A percentile compares a stretch with the other conserved stretches of the same genome.
Evolutionary conservation across 116 monocot species (phyloP).

Genomic region (Posidonia oceanica): DNA sequence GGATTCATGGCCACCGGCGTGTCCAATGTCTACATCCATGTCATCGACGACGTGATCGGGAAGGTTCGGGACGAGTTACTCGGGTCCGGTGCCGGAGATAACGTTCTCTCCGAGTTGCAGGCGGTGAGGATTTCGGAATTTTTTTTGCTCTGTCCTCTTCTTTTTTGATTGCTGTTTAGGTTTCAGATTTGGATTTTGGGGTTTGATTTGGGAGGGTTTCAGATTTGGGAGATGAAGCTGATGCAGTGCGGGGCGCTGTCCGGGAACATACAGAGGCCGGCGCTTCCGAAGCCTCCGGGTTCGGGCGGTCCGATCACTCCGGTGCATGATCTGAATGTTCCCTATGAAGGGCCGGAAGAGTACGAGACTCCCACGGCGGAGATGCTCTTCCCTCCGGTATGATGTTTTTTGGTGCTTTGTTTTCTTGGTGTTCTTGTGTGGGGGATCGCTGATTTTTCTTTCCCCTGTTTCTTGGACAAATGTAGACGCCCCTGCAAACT

Average conservation of each 20-base stretch:
- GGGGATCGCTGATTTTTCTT: not conserved
- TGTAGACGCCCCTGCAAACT: conserved; percentile 57
- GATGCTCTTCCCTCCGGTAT: conserved; percentile 97
- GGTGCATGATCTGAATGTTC: conserved; percentile 92
- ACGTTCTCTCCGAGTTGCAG: conserved; percentile 51
- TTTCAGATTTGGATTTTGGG: not conserved
- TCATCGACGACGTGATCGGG: conserved; percentile 67
- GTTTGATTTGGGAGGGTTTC: conserved; percentile 6
- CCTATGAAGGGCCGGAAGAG: conserved; percentile 88
- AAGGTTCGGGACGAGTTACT: conserved; percentile 73
- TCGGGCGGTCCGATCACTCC: conserved; percentile 24
- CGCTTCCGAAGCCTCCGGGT: conserved; percentile 24
- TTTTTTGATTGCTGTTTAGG: not conserved
- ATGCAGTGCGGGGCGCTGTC: conserved; percentile 64
- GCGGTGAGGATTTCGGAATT: conserved; percentile 26
- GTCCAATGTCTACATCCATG: conserved; percentile 48
- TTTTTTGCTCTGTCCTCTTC: not conserved
- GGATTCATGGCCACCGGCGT: conserved; percentile 19
- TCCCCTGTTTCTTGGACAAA: not conserved
- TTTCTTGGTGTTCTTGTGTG: not conserved
- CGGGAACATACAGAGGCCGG: conserved; percentile 36
- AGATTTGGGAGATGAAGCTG: conserved; percentile 99
- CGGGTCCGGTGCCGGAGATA: conserved; percentile 40
- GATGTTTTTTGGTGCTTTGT: not conserved
- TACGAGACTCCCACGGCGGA: conserved; percentile 97